These are phyloP conservation scores for Phyllosticta citrichinensis DNA, from an alignment of 2,329 filamentous ascomycete species.

Conservation along the genomic window DNA sequence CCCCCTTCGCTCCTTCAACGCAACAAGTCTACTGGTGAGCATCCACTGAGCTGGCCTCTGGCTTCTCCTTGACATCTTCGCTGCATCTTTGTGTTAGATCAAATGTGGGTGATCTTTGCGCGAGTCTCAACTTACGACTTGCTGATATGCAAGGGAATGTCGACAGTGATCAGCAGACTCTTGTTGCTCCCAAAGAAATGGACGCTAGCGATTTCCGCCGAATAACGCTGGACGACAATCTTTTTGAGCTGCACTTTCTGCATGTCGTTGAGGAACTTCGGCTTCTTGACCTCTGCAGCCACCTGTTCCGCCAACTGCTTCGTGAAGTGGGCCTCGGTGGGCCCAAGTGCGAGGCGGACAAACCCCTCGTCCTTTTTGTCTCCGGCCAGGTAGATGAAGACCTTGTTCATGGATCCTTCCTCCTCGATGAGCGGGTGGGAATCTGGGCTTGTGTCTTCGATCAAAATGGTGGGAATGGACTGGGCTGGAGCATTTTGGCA, in stretches of 20 bases:
- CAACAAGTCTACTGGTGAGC: too few relatives aligned
- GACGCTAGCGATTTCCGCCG: background rate
- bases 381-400: background rate
- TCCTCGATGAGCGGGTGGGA: background rate
- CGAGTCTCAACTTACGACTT: background rate
- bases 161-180: background rate
- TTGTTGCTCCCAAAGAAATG: background rate
- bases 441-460: background rate
- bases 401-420: background rate
- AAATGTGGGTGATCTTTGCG: background rate
- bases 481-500: background rate
- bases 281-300: background rate
- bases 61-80: background rate
- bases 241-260: background rate
- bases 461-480: background rate
- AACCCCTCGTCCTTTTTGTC: background rate
- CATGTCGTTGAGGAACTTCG: background rate
- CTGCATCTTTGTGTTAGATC: background rate
- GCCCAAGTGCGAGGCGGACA: background rate
- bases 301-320: background rate
- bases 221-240: background rate
- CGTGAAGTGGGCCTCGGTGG: background rate
- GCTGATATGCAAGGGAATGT: background rate
- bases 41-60: too few relatives aligned
- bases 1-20: too few relatives aligned